These are phyloP conservation scores for Podospora fimiseda DNA, from an alignment of 495 filamentous ascomycete genomes.

Conservation along the genomic window DNA sequence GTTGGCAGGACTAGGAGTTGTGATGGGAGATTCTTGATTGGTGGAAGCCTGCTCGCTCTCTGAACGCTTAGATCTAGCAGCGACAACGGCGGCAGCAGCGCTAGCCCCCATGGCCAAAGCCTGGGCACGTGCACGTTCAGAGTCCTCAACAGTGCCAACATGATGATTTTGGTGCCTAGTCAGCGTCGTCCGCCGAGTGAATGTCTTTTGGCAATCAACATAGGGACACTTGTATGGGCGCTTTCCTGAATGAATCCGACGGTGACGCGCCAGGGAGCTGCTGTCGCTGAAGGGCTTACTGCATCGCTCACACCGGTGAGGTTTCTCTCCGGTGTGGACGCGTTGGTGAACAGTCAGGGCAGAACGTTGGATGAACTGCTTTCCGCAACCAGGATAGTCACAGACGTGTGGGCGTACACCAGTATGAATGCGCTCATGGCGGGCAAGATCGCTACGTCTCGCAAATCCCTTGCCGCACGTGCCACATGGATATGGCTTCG, in stretches of 20 bases:
- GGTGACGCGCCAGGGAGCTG: slow-evolving; percentile 87
- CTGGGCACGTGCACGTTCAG: slow-evolving; percentile 73
- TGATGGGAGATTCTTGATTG: slow-evolving; percentile 68
- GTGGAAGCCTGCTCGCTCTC: slow-evolving; percentile 70
- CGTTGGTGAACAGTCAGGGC: slow-evolving; percentile 91
- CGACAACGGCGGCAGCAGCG: slow-evolving; percentile 50
- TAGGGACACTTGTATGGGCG: slow-evolving; percentile 97
- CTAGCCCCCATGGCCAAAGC: slow-evolving; percentile 49
- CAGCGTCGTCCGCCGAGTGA: slow-evolving; percentile 88
- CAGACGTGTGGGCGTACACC: slow-evolving; percentile 90
- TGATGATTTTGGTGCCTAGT: slow-evolving; percentile 96
- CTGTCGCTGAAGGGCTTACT: slow-evolving; percentile 99
- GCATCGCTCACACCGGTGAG: slow-evolving; percentile 94
- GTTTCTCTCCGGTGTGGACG: slow-evolving; percentile 96
- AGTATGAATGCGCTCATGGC: slow-evolving; percentile 94
- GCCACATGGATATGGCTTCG: slow-evolving; percentile 84
- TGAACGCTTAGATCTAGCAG: slow-evolving; percentile 49
- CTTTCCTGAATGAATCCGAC: slow-evolving; percentile 92
- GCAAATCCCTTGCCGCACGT: slow-evolving; percentile 91
- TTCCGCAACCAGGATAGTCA: slow-evolving; percentile 80
- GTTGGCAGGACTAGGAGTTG: slow-evolving; percentile 81
- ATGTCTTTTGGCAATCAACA: slow-evolving; percentile 97
- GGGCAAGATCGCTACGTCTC: slow-evolving; percentile 84
- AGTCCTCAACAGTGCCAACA: slow-evolving; percentile 90
- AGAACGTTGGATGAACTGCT: slow-evolving; percentile 97